A percentile compares a stretch with the other conserved stretches of the same genome.
phyloP scores from a whole-genome alignment of 2,329 filamentous ascomycete species.

The Neofusicoccum sp. region DNA sequence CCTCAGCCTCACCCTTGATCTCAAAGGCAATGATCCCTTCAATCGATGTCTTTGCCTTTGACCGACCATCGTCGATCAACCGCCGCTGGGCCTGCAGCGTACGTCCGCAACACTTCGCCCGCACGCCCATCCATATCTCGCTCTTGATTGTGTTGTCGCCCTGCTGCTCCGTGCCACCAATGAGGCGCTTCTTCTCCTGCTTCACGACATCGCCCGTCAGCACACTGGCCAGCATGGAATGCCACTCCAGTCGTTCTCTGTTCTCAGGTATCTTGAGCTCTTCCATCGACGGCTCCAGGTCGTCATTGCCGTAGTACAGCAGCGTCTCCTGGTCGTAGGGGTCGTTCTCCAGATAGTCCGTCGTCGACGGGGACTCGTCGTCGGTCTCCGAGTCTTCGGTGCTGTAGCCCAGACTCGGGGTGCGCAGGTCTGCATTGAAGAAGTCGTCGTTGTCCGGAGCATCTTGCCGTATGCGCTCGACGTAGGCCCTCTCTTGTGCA shows the following conservation, averaged over 20 bases:
- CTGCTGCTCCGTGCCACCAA: conserved; percentile 74
- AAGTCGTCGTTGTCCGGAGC: conserved; percentile 63
- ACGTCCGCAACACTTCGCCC: conserved; percentile 79
- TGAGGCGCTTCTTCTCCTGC: conserved; percentile 94
- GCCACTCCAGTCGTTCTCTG: conserved; percentile 91
- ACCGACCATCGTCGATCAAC: conserved; percentile 81
- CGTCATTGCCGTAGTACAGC: conserved; percentile 88
- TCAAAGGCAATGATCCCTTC: conserved; percentile 91
- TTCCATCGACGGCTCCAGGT: conserved; percentile 82
- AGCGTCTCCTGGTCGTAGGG: conserved; percentile 88
- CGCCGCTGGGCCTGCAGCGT: conserved; percentile 81
- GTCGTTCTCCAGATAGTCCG: conserved; percentile 77
- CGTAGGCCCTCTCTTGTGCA: conserved; percentile 90
- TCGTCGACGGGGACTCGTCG: conserved; percentile 84
- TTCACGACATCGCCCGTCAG: conserved; percentile 94
- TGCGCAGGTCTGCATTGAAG: conserved; percentile 66
- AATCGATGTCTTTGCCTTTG: conserved; percentile 68
- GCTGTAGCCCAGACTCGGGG: conserved; percentile 64
- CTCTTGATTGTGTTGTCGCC: conserved; percentile 64
- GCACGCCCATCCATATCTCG: conserved; percentile 85
- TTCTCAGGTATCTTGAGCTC: conserved; percentile 86
- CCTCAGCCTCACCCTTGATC: conserved; percentile 90
- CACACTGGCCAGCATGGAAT: conserved; percentile 94
- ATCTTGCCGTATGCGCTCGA: conserved; percentile 85
- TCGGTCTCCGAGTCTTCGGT: conserved; percentile 76